Conservation (phyloP, 2,329 filamentous ascomycete genomes). For the Uncinocarpus reesii region DNA sequence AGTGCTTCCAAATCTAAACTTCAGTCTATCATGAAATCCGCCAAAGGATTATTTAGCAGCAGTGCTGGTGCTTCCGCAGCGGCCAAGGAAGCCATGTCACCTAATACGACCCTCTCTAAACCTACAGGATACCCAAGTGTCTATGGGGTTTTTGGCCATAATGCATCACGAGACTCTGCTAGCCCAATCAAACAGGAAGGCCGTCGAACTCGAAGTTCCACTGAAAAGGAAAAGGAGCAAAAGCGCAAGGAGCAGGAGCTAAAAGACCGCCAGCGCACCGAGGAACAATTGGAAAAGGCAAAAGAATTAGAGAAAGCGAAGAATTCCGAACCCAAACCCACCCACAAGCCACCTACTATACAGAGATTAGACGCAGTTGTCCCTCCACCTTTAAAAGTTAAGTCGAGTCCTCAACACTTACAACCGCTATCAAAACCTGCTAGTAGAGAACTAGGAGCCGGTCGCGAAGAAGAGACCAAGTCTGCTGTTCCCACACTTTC, state of each 20-base stretch:
- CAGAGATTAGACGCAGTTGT: conserved; percentile 28
- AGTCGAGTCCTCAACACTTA: conserved; percentile 21
- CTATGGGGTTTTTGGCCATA: conserved; percentile 16
- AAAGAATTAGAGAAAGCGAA: conserved; percentile 30
- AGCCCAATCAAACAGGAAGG: conserved; percentile 30
- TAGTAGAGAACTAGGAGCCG: conserved; percentile 25
- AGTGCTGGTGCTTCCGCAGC: conserved; percentile 52
- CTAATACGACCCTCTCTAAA: conserved; percentile 27
- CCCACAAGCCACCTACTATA: conserved; percentile 26
- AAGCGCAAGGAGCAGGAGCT: conserved; percentile 27
- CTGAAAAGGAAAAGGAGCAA: conserved; percentile 46
- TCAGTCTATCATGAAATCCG: conserved; percentile 80
- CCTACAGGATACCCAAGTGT: conserved; percentile 23
- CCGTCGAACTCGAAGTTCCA: conserved; percentile 49
- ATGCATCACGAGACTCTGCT: conserved; percentile 19
- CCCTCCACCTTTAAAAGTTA: conserved; percentile 11
- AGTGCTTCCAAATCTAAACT: conserved; percentile 90
- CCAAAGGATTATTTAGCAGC: conserved; percentile 74
- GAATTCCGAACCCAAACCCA: conserved; percentile 24
- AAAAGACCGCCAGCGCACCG: conserved; percentile 21
- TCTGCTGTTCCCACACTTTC: conserved; percentile 21
- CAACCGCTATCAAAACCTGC: conserved; percentile 23
- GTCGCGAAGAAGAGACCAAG: conserved; percentile 23
- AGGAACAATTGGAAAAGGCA: conserved; percentile 29
- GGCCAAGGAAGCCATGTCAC: conserved; percentile 46